Evolutionary conservation across 1,284 basidiomycete genomes (phyloP), one percentile per base, ranked within the genome.

Genomic region (Cerrena zonata): DNA sequence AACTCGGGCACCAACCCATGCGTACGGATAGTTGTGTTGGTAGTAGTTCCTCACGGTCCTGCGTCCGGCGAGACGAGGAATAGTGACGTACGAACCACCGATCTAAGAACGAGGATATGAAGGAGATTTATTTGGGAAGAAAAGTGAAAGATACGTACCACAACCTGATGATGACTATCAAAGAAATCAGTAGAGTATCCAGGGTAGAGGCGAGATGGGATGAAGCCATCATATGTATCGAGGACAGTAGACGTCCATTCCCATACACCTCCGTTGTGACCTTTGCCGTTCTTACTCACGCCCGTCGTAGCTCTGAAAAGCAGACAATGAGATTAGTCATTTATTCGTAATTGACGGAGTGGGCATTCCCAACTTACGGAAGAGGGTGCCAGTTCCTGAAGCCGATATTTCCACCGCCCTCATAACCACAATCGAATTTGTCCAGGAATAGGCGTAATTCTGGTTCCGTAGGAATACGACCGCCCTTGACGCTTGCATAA

Each of bases 241-340:
- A 95, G 80, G 24, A 76, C 57, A 5, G 92, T 94, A 22, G 85
- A 86, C 2, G 95, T 97, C 94, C 94, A 98, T 71, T 97, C 94
- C 93, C 94, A 99, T n/a, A 96, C 87, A 18, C 95, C 95, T 18
- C 95, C 95, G 59, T 98, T 97, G 59, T 86, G 84, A 23, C 86
- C 86, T 63, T 70, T 77, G 2, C 79, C 77, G 39, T 65, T 58
- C 53, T 66, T 70, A 48, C 66, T 67, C 53, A 71, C 65, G 47
- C 80, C 86, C 4, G 75, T 80, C 45, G 86, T 87, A 22, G 82
- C 78, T 39, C 85, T 88, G 48, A n/a, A 19, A 19, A 22, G 25
- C 25, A 22, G 13, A 21, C 26, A 27, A 26, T 45, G 26, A 49
- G 24, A 24, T 13, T 19, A 21, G 24, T 25, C 42, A 34, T 25